A percentile compares a stretch with the other conserved stretches of the same genome.
phyloP scores from a whole-genome alignment of 495 filamentous ascomycete genomes.

The Cercophora samala region DNA sequence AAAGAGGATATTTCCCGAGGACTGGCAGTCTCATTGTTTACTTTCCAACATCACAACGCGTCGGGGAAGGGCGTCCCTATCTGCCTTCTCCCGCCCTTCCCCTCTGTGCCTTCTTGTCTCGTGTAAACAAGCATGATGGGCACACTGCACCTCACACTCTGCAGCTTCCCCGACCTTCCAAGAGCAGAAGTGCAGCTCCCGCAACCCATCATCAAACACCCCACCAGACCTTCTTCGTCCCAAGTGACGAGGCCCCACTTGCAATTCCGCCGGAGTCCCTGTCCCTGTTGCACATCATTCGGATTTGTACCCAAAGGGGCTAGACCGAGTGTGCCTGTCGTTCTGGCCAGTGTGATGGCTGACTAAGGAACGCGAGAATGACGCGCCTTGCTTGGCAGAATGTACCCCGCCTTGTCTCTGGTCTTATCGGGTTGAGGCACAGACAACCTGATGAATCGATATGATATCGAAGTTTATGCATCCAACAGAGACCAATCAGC shows the following conservation, averaged over 20 bases:
- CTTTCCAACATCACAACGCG: constrained; percentile 15
- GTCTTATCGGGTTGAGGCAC: constrained; percentile 6
- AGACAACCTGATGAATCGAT: constrained; percentile 1
- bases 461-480: neutral
- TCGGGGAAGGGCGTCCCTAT: constrained; percentile 9
- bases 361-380: constrained; percentile 34
- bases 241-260: neutral
- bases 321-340: neutral
- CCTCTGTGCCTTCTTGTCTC: constrained; percentile 14
- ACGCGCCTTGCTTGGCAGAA: constrained; percentile 11
- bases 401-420: neutral
- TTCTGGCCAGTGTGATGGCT: constrained; percentile 11
- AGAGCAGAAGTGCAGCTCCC: neutral
- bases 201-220: constrained; percentile 1
- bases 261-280: constrained; percentile 1
- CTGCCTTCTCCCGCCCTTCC: constrained; percentile 5
- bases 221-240: neutral
- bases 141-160: neutral
- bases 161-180: constrained; percentile 1
- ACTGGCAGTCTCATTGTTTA: constrained; percentile 24
- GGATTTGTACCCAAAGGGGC: neutral
- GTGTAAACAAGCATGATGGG: constrained; percentile 1
- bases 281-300: constrained; percentile 1
- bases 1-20: constrained; percentile 9
- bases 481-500: neutral